phyloP scores from a whole-genome alignment of 805 yeast genomes.

The Torulaspora quercuum region DNA sequence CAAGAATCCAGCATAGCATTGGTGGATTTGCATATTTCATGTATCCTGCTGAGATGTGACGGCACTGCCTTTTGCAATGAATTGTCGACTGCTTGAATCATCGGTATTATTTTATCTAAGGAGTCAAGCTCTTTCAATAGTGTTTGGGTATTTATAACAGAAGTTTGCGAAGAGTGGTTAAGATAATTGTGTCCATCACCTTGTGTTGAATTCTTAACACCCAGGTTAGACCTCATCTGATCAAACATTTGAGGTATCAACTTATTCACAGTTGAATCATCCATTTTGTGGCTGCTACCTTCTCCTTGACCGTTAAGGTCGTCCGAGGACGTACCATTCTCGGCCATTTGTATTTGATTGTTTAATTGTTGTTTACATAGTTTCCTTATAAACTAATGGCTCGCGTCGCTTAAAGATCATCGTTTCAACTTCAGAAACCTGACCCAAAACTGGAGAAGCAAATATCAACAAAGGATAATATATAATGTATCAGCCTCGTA shows the following conservation, averaged over 20 bases:
- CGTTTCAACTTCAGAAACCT: too few species aligned
- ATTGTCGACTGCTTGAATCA: constrained; percentile 27
- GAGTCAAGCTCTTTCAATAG: constrained; percentile 31
- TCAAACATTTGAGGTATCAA: constrained; percentile 36
- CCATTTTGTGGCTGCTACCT: constrained; percentile 9
- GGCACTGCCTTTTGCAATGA: constrained; percentile 23
- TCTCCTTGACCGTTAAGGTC: not conserved
- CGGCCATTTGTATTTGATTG: constrained; percentile 1
- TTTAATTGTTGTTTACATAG: too few species aligned
- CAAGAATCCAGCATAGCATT: constrained; percentile 53
- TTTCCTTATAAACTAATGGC: too few species aligned
- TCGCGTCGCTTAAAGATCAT: constrained; percentile 1
- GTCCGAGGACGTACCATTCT: not conserved
- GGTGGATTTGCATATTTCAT: constrained; percentile 46
- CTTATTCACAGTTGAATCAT: constrained; percentile 26
- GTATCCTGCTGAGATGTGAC: constrained; percentile 33
- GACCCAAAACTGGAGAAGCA: too few species aligned
- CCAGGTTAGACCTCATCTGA: constrained; percentile 30
- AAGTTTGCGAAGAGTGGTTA: constrained; percentile 12
- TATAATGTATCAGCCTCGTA: too few species aligned
- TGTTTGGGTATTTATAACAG: constrained; percentile 30
- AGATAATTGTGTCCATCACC: constrained; percentile 2
- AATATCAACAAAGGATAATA: too few species aligned
- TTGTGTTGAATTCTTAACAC: constrained; percentile 7
- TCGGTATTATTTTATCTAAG: constrained; percentile 31